A percentile compares a stretch with the other conserved stretches of the same genome.
These are phyloP conservation scores for Hanseniaspora occidentalis DNA, from an alignment of 805 yeast species.

Conservation along the genomic window DNA sequence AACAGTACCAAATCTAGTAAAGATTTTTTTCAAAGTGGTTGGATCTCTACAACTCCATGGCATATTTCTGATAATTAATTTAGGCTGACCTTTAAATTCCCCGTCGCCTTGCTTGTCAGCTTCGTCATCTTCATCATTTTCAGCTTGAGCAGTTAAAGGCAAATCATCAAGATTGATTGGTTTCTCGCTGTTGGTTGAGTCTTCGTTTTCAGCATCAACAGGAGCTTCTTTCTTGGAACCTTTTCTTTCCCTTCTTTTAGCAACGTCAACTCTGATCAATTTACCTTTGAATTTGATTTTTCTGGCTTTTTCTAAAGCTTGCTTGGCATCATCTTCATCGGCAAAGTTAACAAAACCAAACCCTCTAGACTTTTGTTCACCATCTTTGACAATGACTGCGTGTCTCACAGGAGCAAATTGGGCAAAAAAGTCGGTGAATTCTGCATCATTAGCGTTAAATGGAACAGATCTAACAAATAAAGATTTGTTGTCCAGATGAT, in stretches of 20 bases:
- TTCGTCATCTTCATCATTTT: background rate
- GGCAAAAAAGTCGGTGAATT: slow-evolving; percentile 74
- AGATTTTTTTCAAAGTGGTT: slow-evolving; percentile 53
- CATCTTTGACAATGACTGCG: slow-evolving; percentile 80
- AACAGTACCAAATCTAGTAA: slow-evolving; percentile 73
- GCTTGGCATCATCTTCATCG: slow-evolving; percentile 67
- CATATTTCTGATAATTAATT: slow-evolving; percentile 78
- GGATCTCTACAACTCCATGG: slow-evolving; percentile 93
- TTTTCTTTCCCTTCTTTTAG: slow-evolving; percentile 78
- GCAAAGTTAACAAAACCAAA: slow-evolving; percentile 93
- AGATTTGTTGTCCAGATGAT: slow-evolving; percentile 35
- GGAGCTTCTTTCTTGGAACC: slow-evolving; percentile 4
- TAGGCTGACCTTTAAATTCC: slow-evolving; percentile 55
- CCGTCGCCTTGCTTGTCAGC: slow-evolving; percentile 30
- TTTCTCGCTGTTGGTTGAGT: no score
- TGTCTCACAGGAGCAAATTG: slow-evolving; percentile 92
- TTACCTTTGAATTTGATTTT: slow-evolving; percentile 54
- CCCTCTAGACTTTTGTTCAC: slow-evolving; percentile 69
- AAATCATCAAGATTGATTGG: slow-evolving; percentile 1
- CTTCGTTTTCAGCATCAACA: slow-evolving; percentile 11
- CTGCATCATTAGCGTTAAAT: slow-evolving; percentile 64
- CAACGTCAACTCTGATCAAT: slow-evolving; percentile 67
- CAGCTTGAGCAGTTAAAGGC: background rate
- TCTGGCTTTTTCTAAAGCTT: slow-evolving; percentile 59
- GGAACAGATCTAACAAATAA: slow-evolving; percentile 84